Evolutionary conservation across 2,329 filamentous ascomycete species (phyloP), one percentile per base, ranked within the genome.

Genomic region (Scytalidium lignicola): DNA sequence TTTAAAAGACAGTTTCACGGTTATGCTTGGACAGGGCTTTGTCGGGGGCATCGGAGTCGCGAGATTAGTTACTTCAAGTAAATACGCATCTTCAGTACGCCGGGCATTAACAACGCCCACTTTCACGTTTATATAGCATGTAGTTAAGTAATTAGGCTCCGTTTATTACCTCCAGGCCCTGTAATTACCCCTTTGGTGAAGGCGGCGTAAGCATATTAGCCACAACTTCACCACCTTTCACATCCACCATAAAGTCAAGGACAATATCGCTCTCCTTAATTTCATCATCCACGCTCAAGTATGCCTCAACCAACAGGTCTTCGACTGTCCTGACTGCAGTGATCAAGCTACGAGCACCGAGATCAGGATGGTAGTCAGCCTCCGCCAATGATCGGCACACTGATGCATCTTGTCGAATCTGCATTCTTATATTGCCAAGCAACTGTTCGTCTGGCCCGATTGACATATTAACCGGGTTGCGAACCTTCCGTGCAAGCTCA

Each of bases 281-380:
- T 26, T 65, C 61, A 15, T 62, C 60, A 17, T 65, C 60, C 3
- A 60, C 52, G 12, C 60, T 52, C n/a, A 68, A 50, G 48, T 67
- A 68, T 22, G 47, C 48, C 6, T 56, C 55, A 19, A 65, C 56
- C 4, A 68, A 15, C 17, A 58, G 48, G 3, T 46, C 41, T 39
- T 59, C 46, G 7, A 62, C 54, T 3, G 60, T 53, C 5, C 59
- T 57, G 6, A 63, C 55, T 20, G 64, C 61, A 13, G 47, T 57
- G 12, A 52, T 55, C 22, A 65, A 50, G 26, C 65, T 67, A 8
- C 62, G 56, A 1, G 67, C 67, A 1, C 68, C 69, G 6, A 69
- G 58, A 15, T 69, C 58, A 7, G 55, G 47, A 18, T 60, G 45
- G 45, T 71, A 70, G 9, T 58, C 58, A 1, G 61, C 52, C 3